Base-by-base conservation (phyloP, 768 basidiomycete species). In the Calocera viscosa region DNA sequence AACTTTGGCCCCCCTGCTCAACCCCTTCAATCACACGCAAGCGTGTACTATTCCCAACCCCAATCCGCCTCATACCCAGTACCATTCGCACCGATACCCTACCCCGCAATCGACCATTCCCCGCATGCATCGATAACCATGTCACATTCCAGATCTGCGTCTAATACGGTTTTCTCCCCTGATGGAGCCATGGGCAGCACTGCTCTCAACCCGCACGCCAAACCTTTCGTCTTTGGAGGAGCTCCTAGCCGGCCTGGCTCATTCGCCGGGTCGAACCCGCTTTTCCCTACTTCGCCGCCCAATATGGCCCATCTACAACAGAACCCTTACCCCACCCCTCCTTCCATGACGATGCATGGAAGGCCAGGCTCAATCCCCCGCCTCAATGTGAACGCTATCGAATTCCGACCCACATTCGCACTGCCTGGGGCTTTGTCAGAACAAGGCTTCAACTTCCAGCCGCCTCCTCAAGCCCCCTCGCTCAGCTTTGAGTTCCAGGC, bases 161-260 rank as follows among this genome's bases (percentile, higher is more conserved):
- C 64, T 70, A 69, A 38, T 74, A 71, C 33, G 40, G 22, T 66
- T 39, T 32, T 65, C 65, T 39, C 64, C 40, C 40, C 30, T 10
- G 69, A 68, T 64, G 72, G 71, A 71, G 39, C 43, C 24, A 69
- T 74, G 60, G 70, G 76, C 60, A 68, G 1, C 80, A 63, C 66
- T 19, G 66, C 67, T 16, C 91, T 73, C 63, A 93, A 93, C 73
- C 91, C 91, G 0, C 80, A 83, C 64, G 91, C 91, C 5, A 90
- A 89, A 72, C 89, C 91, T 0, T 93, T 93, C 70, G 86, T 91
- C 10, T 92, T 92, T 73, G 89, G 88, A 14, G 35, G 65, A 19
- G 64, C 64, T 14, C 64, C 30, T 41, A 60, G 14, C 30, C 53
- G 53, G 30, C 41, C 65, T 28, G 24, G 64, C 8, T 39, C 43